Evolutionary conservation across 305 asterid species (phyloP).

Genomic region (Fraxinus latifolia): DNA sequence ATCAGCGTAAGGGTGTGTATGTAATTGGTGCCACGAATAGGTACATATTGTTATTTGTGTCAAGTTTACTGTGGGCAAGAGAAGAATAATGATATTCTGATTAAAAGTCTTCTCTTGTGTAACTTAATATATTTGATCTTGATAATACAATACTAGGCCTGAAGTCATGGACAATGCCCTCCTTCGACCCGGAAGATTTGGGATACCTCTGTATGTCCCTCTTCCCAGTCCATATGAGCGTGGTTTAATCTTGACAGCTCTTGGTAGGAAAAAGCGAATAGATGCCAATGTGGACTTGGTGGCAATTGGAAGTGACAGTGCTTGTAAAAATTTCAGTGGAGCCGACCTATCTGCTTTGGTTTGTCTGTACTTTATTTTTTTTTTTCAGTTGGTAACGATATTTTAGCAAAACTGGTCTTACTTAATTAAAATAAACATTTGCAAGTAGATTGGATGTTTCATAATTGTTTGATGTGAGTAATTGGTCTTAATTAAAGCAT

Average conservation of each 20-base stretch:
- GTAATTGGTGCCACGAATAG: conserved; percentile 93
- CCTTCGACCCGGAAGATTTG: conserved; percentile 81
- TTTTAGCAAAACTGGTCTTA: background rate
- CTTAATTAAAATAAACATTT: background rate
- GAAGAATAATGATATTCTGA: background rate
- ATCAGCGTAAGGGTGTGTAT: conserved; percentile 62
- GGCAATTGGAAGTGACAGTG: no score
- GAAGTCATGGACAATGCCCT: conserved; percentile 74
- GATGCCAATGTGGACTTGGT: conserved; percentile 28
- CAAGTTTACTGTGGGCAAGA: background rate
- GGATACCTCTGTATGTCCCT: conserved; percentile 77
- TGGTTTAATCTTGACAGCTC: conserved; percentile 71
- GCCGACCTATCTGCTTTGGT: conserved; percentile 82
- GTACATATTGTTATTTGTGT: conserved; percentile 27
- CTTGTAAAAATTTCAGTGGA: conserved; percentile 24
- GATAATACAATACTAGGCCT: conserved; percentile 42
- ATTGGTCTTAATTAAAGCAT: background rate
- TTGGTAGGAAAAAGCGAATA: conserved; percentile 57
- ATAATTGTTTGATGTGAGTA: background rate
- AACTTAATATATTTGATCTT: background rate
- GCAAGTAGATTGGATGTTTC: background rate
- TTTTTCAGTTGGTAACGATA: background rate
- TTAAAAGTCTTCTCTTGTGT: background rate
- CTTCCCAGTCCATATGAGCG: conserved; percentile 80
- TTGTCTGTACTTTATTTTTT: conserved; percentile 17